Conservation (phyloP, 2,329 filamentous ascomycete species). For the Hymenoscyphus fraxineus region DNA sequence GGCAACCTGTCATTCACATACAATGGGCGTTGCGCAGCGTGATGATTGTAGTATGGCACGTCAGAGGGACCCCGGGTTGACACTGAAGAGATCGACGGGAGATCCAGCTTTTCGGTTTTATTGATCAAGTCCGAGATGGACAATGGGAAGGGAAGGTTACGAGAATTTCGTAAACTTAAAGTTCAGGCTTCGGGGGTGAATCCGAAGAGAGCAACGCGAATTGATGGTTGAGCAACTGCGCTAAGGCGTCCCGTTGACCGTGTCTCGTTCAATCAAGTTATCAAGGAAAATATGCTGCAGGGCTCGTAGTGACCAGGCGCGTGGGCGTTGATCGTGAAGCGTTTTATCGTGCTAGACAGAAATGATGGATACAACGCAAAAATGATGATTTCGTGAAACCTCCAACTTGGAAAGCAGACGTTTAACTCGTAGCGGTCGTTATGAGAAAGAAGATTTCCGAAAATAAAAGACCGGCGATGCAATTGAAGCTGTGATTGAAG, state of each 20-base stretch:
- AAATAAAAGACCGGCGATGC: constrained; percentile 33
- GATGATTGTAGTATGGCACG: constrained; percentile 64
- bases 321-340: not conserved
- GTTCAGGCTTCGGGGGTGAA: constrained; percentile 7
- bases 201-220: constrained; percentile 6
- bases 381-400: constrained; percentile 30
- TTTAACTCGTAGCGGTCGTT: constrained; percentile 44
- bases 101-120: constrained; percentile 87
- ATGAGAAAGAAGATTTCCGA: constrained; percentile 32
- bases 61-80: constrained; percentile 75
- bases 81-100: constrained; percentile 80
- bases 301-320: not conserved
- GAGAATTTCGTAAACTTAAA: constrained; percentile 22
- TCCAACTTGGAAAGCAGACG: constrained; percentile 35
- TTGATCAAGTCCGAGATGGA: constrained; percentile 32
- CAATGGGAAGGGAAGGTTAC: constrained; percentile 28
- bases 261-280: not conserved
- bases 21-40: constrained; percentile 59
- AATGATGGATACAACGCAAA: constrained; percentile 29
- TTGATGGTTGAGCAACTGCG: constrained; percentile 4
- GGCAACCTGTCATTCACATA: constrained; percentile 72
- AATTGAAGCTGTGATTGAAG: constrained; percentile 35
- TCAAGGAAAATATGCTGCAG: constrained; percentile 2
- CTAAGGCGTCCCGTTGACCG: not conserved
- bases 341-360: constrained; percentile 28